phyloP scores from a whole-genome alignment of 2,329 filamentous ascomycete species.

The Cucurbitaria berberidis region DNA sequence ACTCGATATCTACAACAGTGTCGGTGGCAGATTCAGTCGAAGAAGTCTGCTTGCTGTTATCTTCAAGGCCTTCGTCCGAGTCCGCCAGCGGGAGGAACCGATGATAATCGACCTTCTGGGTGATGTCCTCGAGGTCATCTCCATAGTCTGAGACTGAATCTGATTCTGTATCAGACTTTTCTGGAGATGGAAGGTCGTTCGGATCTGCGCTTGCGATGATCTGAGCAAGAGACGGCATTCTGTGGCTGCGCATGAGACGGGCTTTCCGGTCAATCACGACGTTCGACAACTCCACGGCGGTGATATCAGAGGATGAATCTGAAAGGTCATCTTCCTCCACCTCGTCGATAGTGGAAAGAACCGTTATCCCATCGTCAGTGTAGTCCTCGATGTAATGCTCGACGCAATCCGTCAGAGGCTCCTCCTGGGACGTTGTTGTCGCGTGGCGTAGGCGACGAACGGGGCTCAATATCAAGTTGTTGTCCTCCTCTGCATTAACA shows the following conservation, averaged over 20 bases:
- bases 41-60: neutral
- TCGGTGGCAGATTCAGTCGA: neutral
- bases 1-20: neutral
- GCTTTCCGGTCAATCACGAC: neutral
- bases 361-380: neutral
- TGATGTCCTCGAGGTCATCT: neutral
- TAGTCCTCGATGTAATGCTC: neutral
- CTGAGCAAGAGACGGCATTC: conserved; percentile 2
- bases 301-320: neutral
- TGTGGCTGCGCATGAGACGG: conserved; percentile 1
- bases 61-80: neutral
- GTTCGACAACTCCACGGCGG: neutral
- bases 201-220: conserved; percentile 7
- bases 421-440: neutral
- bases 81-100: neutral
- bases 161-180: neutral
- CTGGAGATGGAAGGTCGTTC: neutral
- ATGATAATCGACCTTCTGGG: neutral
- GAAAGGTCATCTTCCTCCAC: neutral
- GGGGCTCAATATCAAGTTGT: neutral
- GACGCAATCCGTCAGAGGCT: neutral
- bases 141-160: conserved; percentile 1
- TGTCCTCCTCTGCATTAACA: neutral
- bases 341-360: neutral
- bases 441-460: neutral